A percentile compares a stretch with the other conserved stretches of the same genome.
Evolutionary conservation across 129 eudicot genomes (phyloP).

Genomic region (Chrysanthemum seticuspe): DNA sequence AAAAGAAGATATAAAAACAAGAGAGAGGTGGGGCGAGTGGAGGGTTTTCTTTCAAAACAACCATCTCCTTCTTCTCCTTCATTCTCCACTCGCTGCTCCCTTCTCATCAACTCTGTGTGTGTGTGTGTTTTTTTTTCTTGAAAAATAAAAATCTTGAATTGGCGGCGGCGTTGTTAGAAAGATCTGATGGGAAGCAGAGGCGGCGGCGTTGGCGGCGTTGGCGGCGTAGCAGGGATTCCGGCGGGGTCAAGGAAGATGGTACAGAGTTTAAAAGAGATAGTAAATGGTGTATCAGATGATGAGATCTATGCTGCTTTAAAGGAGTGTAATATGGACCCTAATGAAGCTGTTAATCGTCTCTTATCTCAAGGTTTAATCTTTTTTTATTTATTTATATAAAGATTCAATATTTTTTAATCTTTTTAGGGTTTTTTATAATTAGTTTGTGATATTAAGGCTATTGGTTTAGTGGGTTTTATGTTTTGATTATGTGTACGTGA

Average conservation of each 20-base stretch:
- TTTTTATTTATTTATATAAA: no score
- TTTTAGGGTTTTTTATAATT: no score
- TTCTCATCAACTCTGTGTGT: background rate
- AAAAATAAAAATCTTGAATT: background rate
- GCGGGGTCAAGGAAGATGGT: conserved; percentile 72
- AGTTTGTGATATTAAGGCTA: background rate
- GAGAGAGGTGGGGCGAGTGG: conserved; percentile 34
- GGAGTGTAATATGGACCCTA: conserved; percentile 95
- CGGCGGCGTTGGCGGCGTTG: no score
- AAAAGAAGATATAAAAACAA: background rate
- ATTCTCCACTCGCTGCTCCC: background rate
- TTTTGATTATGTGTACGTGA: background rate
- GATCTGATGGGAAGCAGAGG: conserved; percentile 50
- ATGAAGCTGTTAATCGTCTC: conserved; percentile 82
- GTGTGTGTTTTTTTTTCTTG: background rate
- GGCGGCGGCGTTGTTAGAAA: conserved; percentile 17
- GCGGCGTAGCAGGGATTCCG: conserved; percentile 49
- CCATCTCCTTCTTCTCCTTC: background rate
- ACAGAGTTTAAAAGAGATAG: conserved; percentile 77
- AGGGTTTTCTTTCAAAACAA: conserved; percentile 38
- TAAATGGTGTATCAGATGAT: conserved; percentile 60
- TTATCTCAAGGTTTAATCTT: conserved; percentile 58
- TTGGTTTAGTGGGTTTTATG: background rate
- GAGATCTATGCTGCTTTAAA: conserved; percentile 86
- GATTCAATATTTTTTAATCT: background rate